phyloP scores from a whole-genome alignment of 1,284 basidiomycete species.

The Vanrija humicola region DNA sequence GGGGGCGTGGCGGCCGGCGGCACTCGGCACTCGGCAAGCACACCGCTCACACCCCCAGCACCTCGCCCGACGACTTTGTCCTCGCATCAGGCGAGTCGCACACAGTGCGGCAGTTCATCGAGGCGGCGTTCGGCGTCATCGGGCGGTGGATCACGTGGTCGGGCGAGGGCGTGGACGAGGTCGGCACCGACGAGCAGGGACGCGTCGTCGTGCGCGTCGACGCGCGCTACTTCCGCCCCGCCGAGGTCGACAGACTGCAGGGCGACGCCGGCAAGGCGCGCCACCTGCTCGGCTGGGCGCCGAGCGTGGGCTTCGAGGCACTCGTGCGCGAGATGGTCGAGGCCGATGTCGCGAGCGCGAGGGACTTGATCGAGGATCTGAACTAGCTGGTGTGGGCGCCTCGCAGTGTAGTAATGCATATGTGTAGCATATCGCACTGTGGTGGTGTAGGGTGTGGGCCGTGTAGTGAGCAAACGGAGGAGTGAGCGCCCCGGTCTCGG shows the following conservation, averaged over 20 bases:
- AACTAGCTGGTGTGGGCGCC: slow-evolving; percentile 6
- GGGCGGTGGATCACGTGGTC: slow-evolving; percentile 72
- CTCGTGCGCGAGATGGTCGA: slow-evolving; percentile 79
- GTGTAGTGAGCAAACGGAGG: no score
- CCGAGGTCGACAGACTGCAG: slow-evolving; percentile 70
- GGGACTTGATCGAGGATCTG: slow-evolving; percentile 24
- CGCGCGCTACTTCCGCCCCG: slow-evolving; percentile 53
- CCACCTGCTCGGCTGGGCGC: slow-evolving; percentile 75
- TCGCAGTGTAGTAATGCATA: no score
- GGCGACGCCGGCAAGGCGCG: slow-evolving; percentile 66
- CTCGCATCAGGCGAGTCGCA: slow-evolving; percentile 91
- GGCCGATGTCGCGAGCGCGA: slow-evolving; percentile 21
- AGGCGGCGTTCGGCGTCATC: slow-evolving; percentile 70
- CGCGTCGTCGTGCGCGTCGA: slow-evolving; percentile 14
- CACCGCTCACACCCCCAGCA: background rate
- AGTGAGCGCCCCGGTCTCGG: no score
- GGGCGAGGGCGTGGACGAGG: slow-evolving; percentile 59
- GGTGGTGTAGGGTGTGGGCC: no score
- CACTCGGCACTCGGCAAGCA: no score
- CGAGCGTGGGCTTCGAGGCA: slow-evolving; percentile 69
- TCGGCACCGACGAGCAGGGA: slow-evolving; percentile 9
- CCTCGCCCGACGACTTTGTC: slow-evolving; percentile 72
- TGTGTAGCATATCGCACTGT: no score
- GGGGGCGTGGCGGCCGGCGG: no score
- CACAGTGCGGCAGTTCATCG: slow-evolving; percentile 80